Evolutionary conservation across 208 protist species (phyloP).

Genomic region (Trichomonas tenax): DNA sequence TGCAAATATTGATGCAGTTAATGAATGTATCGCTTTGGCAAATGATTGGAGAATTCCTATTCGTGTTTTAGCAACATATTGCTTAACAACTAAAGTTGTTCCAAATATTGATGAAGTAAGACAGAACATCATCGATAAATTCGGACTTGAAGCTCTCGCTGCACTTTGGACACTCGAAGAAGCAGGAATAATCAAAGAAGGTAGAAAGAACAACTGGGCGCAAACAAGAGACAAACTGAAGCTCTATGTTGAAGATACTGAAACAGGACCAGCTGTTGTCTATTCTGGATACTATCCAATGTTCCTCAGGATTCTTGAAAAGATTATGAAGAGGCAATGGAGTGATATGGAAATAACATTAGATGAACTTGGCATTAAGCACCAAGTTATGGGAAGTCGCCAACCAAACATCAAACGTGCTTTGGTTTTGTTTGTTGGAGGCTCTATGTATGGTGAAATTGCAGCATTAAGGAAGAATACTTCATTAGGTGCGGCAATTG

Average conservation of each 20-base stretch:
- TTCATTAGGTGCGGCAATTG: not conserved
- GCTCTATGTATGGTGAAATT: not conserved
- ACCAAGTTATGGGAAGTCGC: not conserved
- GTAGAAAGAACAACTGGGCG: not conserved
- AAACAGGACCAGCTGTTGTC: not conserved
- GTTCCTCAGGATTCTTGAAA: not conserved
- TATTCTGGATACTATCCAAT: not conserved
- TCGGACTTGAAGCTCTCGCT: not conserved
- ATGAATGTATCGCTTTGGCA: not conserved
- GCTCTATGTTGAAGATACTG: not conserved
- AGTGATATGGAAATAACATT: not conserved
- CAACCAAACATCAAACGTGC: not conserved
- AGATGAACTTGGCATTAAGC: not conserved
- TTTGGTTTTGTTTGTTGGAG: not conserved
- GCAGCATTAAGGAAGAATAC: not conserved
- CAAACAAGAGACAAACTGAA: not conserved
- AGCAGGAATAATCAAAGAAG: not conserved
- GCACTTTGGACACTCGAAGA: not conserved
- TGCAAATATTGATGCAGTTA: not conserved
- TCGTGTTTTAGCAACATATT: not conserved
- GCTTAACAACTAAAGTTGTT: not conserved
- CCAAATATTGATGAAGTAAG: not conserved
- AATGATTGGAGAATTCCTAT: not conserved
- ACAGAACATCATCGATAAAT: not conserved
- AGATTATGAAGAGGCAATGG: not conserved